phyloP scores from a whole-genome alignment of 495 filamentous ascomycete genomes.

The Viridothelium virens region DNA sequence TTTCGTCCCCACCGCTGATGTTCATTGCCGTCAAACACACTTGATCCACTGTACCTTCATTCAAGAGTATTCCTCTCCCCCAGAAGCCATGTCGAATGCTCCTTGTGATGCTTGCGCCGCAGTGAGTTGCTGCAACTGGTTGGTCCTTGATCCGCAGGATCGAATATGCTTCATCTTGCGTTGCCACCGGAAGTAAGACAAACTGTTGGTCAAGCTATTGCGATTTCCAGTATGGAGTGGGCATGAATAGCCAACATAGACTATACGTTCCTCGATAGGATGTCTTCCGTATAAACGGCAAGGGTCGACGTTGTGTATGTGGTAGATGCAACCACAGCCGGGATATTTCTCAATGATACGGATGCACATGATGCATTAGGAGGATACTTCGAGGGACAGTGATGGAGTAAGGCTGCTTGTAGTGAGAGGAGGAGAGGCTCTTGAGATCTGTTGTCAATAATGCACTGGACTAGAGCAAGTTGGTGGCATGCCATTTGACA shows the following conservation, averaged over 20 bases:
- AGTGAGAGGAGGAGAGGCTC: neutral
- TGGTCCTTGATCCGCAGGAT: neutral
- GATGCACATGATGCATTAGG: slow-evolving; percentile 25
- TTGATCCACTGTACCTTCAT: no score
- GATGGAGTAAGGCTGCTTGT: neutral
- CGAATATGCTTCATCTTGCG: neutral
- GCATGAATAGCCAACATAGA: slow-evolving; percentile 30
- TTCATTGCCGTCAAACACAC: no score
- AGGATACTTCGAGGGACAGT: neutral
- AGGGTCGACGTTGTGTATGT: slow-evolving; percentile 28
- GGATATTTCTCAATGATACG: slow-evolving; percentile 30
- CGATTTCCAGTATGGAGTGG: slow-evolving; percentile 17
- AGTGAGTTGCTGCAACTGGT: no score
- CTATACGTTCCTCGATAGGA: slow-evolving; percentile 23
- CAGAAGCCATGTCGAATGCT: no score
- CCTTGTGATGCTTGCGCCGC: no score
- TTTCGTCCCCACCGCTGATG: no score
- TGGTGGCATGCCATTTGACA: slow-evolving; percentile 1
- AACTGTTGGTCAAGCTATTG: neutral
- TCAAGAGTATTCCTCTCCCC: no score
- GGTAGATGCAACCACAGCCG: slow-evolving; percentile 30
- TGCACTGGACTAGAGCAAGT: neutral
- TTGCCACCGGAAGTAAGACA: neutral
- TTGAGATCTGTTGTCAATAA: neutral
- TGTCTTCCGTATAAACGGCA: slow-evolving; percentile 28